Conservation (phyloP, 2,329 filamentous ascomycete genomes). For the Elsinoe batatas region DNA sequence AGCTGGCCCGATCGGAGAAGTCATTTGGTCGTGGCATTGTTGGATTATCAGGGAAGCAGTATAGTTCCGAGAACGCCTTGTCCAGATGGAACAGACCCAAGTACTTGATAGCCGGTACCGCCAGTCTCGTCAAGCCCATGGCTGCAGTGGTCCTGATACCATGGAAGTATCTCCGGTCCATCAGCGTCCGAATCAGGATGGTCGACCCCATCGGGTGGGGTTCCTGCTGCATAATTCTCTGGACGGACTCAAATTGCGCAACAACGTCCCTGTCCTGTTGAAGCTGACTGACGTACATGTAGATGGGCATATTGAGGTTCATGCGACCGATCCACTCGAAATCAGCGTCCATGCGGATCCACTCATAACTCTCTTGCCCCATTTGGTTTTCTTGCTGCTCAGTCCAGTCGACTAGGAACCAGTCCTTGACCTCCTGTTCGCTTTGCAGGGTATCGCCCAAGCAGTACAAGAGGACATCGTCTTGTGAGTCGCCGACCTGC, state of each 20-base stretch:
- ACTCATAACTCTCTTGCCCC: constrained; percentile 95
- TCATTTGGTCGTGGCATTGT: constrained; percentile 76
- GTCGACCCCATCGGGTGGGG: constrained; percentile 77
- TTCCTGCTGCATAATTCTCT: constrained; percentile 58
- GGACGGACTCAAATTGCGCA: constrained; percentile 66
- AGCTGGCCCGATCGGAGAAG: constrained; percentile 77
- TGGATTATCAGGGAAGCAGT: constrained; percentile 66
- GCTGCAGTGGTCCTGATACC: constrained; percentile 84
- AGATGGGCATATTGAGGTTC: constrained; percentile 71
- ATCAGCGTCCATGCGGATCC: constrained; percentile 95
- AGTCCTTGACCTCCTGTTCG: constrained; percentile 70
- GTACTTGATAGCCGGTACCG: constrained; percentile 59
- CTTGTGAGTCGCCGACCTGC: constrained; percentile 51
- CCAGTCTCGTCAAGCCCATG: constrained; percentile 65
- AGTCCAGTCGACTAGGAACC: constrained; percentile 82
- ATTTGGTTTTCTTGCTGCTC: constrained; percentile 80
- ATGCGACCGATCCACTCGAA: constrained; percentile 95
- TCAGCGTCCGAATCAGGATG: constrained; percentile 77
- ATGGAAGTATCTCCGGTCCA: constrained; percentile 88
- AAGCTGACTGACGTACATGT: constrained; percentile 96
- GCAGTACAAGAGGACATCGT: constrained; percentile 81
- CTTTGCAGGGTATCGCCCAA: constrained; percentile 82
- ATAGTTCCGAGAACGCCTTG: constrained; percentile 78
- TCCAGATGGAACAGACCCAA: constrained; percentile 76
- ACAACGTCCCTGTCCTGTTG: constrained; percentile 96